These are phyloP conservation scores for Coniophora puteana DNA, from an alignment of 1,284 basidiomycete genomes.

Conservation along the genomic window DNA sequence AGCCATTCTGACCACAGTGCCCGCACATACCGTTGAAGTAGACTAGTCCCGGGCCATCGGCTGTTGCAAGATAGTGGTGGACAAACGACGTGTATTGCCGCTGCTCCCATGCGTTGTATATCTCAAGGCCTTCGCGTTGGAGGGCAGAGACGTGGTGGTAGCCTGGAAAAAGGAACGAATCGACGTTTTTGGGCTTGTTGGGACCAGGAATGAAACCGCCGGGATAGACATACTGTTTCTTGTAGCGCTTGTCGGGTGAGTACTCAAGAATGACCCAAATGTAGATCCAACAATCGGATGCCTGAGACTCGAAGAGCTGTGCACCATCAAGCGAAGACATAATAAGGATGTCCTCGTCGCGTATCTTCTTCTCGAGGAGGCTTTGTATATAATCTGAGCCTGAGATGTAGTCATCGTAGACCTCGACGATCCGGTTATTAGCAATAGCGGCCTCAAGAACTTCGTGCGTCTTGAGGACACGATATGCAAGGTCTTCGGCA, in stretches of 20 bases:
- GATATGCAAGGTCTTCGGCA: neutral
- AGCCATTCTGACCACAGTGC: conserved; percentile 22
- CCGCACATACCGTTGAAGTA: conserved; percentile 22
- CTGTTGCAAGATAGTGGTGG: conserved; percentile 11
- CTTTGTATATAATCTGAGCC: conserved; percentile 7
- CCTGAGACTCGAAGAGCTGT: conserved; percentile 27
- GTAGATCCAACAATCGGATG: conserved; percentile 8
- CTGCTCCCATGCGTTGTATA: neutral
- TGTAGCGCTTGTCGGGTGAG: conserved; percentile 2
- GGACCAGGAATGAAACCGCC: conserved; percentile 9
- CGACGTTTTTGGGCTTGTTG: conserved; percentile 8
- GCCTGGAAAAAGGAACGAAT: conserved; percentile 7
- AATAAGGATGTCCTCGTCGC: conserved; percentile 21
- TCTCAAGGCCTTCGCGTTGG: conserved; percentile 11
- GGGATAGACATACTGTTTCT: conserved; percentile 3
- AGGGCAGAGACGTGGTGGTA: conserved; percentile 5
- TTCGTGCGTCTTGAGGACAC: conserved; percentile 7
- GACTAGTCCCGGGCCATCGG: conserved; percentile 23
- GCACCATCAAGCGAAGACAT: conserved; percentile 29
- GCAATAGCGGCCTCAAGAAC: conserved; percentile 5
- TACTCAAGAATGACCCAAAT: conserved; percentile 6
- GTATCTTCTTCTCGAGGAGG: neutral
- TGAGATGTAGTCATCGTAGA: conserved; percentile 3
- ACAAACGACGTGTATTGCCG: neutral
- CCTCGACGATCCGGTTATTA: conserved; percentile 3